Conservation (phyloP, 169 alveolate genomes). For the Plasmodium knowlesi region DNA sequence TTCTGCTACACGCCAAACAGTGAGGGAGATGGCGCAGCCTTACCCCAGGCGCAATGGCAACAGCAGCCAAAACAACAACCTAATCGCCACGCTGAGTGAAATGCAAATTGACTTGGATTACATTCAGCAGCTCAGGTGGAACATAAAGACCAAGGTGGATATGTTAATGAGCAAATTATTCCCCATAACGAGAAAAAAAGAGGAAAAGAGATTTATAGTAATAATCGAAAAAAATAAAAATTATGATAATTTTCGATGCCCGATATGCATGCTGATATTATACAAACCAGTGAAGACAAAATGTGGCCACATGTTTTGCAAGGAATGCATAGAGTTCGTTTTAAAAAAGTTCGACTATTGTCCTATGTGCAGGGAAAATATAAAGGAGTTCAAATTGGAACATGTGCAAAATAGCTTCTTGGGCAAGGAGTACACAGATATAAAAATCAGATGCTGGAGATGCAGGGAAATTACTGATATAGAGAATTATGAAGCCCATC, state of each 20-base stretch:
- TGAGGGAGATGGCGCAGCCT: not conserved
- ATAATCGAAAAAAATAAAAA: constrained; percentile 46
- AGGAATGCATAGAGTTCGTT: constrained; percentile 75
- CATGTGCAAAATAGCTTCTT: not conserved
- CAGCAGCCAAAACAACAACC: not conserved
- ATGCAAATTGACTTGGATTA: constrained; percentile 5
- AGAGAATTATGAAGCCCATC: constrained; percentile 39
- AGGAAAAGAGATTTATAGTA: constrained; percentile 40
- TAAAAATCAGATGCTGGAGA: constrained; percentile 23
- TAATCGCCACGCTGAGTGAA: not conserved
- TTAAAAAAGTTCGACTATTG: constrained; percentile 41
- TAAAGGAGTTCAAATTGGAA: constrained; percentile 28
- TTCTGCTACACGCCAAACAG: not conserved
- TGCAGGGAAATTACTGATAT: constrained; percentile 29
- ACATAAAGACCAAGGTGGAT: constrained; percentile 22
- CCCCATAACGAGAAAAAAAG: constrained; percentile 11
- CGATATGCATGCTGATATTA: constrained; percentile 77
- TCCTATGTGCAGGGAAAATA: constrained; percentile 33
- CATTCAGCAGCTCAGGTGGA: constrained; percentile 5
- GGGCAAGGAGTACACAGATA: constrained; percentile 29
- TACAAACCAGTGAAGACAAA: constrained; percentile 77
- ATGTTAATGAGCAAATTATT: constrained; percentile 12
- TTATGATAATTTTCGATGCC: constrained; percentile 55
- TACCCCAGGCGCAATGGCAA: not conserved
- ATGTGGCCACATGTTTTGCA: constrained; percentile 79